These are phyloP conservation scores for Cladorrhinum sp. DNA, from an alignment of 2,329 filamentous ascomycete genomes.

Conservation along the genomic window DNA sequence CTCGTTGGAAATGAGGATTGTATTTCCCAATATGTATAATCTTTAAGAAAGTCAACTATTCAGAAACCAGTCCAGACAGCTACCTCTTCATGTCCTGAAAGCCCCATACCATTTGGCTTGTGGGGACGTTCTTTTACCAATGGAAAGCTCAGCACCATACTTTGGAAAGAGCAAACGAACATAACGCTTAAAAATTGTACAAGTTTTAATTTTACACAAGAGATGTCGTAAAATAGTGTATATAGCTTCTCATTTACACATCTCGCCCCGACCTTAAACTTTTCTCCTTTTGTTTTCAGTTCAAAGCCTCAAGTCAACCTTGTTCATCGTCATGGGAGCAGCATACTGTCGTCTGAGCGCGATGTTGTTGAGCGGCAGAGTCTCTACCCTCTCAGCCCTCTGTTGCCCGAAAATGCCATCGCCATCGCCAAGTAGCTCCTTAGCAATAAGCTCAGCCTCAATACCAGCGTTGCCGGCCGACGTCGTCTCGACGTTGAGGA, in stretches of 20 bases:
- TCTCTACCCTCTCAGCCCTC: conserved; percentile 29
- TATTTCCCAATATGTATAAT: too few species aligned
- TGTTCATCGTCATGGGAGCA: neutral
- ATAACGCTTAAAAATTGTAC: neutral
- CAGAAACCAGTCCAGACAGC: too few species aligned
- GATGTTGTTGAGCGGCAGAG: neutral
- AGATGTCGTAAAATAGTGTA: conserved; percentile 15
- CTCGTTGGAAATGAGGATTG: too few species aligned
- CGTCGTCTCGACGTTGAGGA: conserved; percentile 42
- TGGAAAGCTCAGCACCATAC: too few species aligned
- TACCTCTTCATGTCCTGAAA: too few species aligned
- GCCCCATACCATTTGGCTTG: too few species aligned
- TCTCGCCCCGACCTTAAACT: too few species aligned
- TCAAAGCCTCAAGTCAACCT: neutral
- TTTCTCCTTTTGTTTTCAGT: too few species aligned
- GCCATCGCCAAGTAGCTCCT: conserved; percentile 42
- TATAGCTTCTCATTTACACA: neutral
- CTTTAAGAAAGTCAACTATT: too few species aligned
- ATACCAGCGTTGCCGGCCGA: neutral
- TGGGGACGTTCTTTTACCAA: too few species aligned
- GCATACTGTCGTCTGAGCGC: conserved; percentile 7
- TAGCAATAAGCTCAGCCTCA: conserved; percentile 43
- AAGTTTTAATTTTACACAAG: conserved; percentile 11
- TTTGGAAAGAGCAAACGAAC: too few species aligned
- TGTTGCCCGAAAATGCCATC: conserved; percentile 33